Percentiles rank a stretch among this genome's conserved stretches.
phyloP scores from a whole-genome alignment of 2,329 filamentous ascomycete genomes.

The Fusarium armeniacum region DNA sequence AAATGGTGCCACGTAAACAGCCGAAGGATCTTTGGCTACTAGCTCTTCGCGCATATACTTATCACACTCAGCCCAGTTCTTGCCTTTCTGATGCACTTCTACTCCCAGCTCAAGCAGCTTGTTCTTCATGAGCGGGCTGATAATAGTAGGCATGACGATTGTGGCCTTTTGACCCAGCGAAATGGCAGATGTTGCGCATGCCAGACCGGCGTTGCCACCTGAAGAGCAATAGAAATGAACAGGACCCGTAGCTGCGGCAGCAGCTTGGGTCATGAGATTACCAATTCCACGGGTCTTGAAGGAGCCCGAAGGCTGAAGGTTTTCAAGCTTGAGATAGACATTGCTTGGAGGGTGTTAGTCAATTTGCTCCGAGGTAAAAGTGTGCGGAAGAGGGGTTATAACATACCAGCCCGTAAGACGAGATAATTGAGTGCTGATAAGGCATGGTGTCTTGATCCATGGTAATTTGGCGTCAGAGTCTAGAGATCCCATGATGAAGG shows the following conservation, averaged over 20 bases:
- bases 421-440: slow-evolving; percentile 76
- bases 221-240: slow-evolving; percentile 84
- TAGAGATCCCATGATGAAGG: slow-evolving; percentile 58
- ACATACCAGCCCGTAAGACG: slow-evolving; percentile 78
- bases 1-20: slow-evolving; percentile 78
- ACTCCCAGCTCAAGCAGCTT: slow-evolving; percentile 79
- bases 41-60: slow-evolving; percentile 72
- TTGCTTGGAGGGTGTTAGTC: slow-evolving; percentile 61
- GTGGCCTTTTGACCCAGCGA: slow-evolving; percentile 76
- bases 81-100: slow-evolving; percentile 76
- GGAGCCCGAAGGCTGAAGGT: slow-evolving; percentile 85
- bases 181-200: slow-evolving; percentile 79
- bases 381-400: slow-evolving; percentile 11
- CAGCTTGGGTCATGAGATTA: slow-evolving; percentile 70
- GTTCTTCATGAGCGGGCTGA: slow-evolving; percentile 76
- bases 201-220: slow-evolving; percentile 88
- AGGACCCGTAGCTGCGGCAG: slow-evolving; percentile 51
- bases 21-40: slow-evolving; percentile 64
- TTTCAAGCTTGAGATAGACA: slow-evolving; percentile 88
- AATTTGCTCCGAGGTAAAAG: slow-evolving; percentile 13
- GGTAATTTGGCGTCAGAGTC: slow-evolving; percentile 61
- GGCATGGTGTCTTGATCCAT: slow-evolving; percentile 80
- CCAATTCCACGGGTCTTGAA: slow-evolving; percentile 89
- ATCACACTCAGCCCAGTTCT: slow-evolving; percentile 78
- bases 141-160: slow-evolving; percentile 78